phyloP scores from a whole-genome alignment of 2,329 filamentous ascomycete species.

The Thelonectria olida region DNA sequence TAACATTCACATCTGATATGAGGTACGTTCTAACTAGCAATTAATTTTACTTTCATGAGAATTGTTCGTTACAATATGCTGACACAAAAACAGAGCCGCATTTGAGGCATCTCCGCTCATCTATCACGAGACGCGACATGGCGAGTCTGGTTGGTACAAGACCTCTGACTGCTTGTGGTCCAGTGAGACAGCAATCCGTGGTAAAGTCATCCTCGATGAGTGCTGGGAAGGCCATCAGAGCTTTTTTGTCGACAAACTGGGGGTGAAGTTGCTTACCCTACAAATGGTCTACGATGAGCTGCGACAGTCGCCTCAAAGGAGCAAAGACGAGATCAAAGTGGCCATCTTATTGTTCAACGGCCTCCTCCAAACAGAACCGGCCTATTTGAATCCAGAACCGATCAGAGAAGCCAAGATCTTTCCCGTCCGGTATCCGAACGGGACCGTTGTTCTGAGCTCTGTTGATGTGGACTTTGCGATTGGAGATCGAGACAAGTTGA shows the following conservation, averaged over 20 bases:
- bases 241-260: conserved; percentile 24
- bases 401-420: conserved; percentile 26
- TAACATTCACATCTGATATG: neutral
- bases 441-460: neutral
- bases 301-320: conserved; percentile 2
- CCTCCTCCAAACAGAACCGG: neutral
- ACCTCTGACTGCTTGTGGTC: conserved; percentile 30
- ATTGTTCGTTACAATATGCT: conserved; percentile 2
- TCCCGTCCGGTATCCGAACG: conserved; percentile 18
- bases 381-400: conserved; percentile 10
- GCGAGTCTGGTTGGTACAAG: conserved; percentile 14
- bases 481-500: conserved; percentile 23
- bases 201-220: conserved; percentile 19
- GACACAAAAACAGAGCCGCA: conserved; percentile 7
- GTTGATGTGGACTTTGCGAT: conserved; percentile 21
- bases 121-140: neutral
- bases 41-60: neutral
- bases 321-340: conserved; percentile 2
- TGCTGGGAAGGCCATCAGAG: neutral
- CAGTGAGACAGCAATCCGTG: conserved; percentile 18
- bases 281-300: conserved; percentile 34
- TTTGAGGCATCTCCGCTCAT: conserved; percentile 22
- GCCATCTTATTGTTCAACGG: conserved; percentile 20
- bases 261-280: conserved; percentile 22
- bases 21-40: conserved; percentile 8